A percentile compares a stretch with the other conserved stretches of the same genome.
phyloP scores from a whole-genome alignment of 768 basidiomycete species.

The Boletus rubroflammeus region DNA sequence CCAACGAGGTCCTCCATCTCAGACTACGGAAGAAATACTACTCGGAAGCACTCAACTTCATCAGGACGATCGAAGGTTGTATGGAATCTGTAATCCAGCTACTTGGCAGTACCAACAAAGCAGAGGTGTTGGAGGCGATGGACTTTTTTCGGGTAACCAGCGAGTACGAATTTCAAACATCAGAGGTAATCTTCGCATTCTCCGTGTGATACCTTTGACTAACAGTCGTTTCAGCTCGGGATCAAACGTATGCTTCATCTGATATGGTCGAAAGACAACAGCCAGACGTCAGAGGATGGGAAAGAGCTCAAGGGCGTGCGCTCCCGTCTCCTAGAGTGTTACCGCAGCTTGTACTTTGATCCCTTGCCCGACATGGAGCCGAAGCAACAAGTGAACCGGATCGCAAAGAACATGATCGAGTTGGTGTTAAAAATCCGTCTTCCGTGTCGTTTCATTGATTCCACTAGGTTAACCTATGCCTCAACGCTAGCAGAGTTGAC shows the following conservation, averaged over 20 bases:
- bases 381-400: conserved; percentile 85
- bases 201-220: neutral
- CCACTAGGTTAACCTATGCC: conserved; percentile 75
- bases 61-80: conserved; percentile 61
- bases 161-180: conserved; percentile 75
- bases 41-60: conserved; percentile 81
- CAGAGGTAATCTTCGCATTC: conserved; percentile 49
- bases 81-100: conserved; percentile 72
- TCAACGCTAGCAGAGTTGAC: conserved; percentile 94
- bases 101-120: conserved; percentile 81
- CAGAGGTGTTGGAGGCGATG: conserved; percentile 80
- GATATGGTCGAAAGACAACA: conserved; percentile 96
- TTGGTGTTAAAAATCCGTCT: conserved; percentile 34
- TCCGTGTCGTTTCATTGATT: neutral
- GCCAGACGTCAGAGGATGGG: conserved; percentile 67
- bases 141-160: conserved; percentile 85
- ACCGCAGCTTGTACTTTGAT: conserved; percentile 86
- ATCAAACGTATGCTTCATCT: conserved; percentile 96
- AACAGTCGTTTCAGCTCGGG: conserved; percentile 51
- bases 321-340: conserved; percentile 83
- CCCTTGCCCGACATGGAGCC: conserved; percentile 66
- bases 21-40: conserved; percentile 83
- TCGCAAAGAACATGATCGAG: conserved; percentile 98
- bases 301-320: conserved; percentile 86
- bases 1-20: conserved; percentile 60